A percentile compares a stretch with the other conserved stretches of the same genome.
These are phyloP conservation scores for Aureobasidium sp. DNA, from an alignment of 2,329 filamentous ascomycete genomes.

Conservation along the genomic window DNA sequence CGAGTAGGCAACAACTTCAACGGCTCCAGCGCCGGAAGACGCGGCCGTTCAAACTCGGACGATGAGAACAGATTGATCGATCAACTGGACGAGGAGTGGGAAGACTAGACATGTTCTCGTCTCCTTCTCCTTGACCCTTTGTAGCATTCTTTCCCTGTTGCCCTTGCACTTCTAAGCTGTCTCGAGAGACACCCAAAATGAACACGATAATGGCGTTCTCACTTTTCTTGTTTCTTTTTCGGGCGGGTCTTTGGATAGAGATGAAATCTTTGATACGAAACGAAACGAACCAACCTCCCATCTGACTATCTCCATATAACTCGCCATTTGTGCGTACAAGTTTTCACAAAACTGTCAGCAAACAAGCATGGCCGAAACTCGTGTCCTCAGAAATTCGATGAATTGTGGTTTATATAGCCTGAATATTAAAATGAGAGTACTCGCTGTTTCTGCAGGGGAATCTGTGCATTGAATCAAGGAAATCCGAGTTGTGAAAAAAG, in stretches of 20 bases:
- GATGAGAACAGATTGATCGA: conserved; percentile 93
- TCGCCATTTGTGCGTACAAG: background rate
- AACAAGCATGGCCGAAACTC: no score
- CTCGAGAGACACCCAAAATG: background rate
- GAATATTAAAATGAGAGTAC: background rate
- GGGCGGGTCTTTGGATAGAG: background rate
- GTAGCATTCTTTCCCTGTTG: background rate
- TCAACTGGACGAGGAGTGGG: conserved; percentile 95
- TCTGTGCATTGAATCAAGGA: background rate
- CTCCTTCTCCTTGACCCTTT: background rate
- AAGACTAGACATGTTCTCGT: conserved; percentile 46
- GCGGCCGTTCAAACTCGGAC: conserved; percentile 47
- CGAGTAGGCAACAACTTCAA: conserved; percentile 48
- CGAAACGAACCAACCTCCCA: background rate
- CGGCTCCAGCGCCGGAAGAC: conserved; percentile 31
- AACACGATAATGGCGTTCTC: background rate
- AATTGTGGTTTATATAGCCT: background rate
- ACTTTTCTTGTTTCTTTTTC: background rate
- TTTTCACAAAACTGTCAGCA: background rate
- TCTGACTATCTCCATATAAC: background rate
- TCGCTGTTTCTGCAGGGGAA: background rate
- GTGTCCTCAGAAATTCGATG: background rate
- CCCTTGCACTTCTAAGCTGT: background rate
- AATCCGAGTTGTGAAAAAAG: background rate
- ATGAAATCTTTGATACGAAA: background rate